These are phyloP conservation scores for Syzygium grande DNA, from an alignment of 345 rosid genomes.

Conservation along the genomic window DNA sequence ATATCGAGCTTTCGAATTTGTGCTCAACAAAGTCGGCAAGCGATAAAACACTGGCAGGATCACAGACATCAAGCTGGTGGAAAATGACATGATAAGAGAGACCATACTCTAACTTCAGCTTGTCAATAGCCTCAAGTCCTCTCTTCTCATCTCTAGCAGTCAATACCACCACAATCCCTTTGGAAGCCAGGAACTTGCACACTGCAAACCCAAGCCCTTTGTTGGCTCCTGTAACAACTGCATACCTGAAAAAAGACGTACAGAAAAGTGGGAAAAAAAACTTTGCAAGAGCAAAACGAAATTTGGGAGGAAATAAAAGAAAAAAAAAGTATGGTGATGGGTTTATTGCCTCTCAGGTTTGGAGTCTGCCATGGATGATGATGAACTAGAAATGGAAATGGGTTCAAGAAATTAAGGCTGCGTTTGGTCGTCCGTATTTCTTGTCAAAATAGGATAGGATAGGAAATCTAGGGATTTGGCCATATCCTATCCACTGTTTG, in stretches of 20 bases:
- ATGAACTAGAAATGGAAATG: not conserved
- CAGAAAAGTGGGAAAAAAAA: not conserved
- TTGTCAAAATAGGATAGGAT: too few relatives aligned
- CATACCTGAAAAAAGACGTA: not conserved
- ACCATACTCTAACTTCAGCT: not conserved
- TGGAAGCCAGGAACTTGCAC: not conserved
- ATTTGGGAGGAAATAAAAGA: not conserved
- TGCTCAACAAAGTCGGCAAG: not conserved
- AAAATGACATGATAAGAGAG: not conserved
- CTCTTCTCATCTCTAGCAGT: not conserved
- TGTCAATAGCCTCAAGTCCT: not conserved
- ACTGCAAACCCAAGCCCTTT: not conserved
- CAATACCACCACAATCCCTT: not conserved
- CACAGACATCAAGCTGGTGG: constrained; percentile 2
- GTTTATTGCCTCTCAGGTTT: not conserved
- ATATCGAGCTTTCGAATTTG: not conserved
- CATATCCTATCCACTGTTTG: too few relatives aligned
- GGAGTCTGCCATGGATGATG: not conserved
- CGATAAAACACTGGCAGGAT: not conserved
- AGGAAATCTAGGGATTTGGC: too few relatives aligned
- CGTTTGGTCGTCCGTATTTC: too few relatives aligned
- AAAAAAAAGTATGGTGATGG: not conserved
- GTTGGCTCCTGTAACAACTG: not conserved
- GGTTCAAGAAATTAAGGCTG: not conserved
- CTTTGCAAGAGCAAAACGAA: not conserved